These are phyloP conservation scores for Pseudogymnoascus sp. DNA, from an alignment of 2,329 filamentous ascomycete species.

Conservation along the genomic window DNA sequence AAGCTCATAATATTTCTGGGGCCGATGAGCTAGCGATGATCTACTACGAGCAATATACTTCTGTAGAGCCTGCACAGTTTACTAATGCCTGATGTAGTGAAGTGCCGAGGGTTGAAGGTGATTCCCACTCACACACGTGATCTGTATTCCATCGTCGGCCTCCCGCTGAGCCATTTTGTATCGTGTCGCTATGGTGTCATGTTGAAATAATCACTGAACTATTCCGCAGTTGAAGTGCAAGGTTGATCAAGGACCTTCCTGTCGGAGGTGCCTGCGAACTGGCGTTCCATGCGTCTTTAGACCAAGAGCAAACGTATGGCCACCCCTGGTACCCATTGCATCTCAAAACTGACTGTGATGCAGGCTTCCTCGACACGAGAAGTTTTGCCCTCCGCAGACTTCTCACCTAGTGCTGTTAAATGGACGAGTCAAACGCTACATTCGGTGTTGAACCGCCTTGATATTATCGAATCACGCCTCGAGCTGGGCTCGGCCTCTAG, in stretches of 20 bases:
- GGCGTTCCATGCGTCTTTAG: constrained; percentile 35
- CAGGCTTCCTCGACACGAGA: constrained; percentile 15
- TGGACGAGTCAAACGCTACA: constrained; percentile 17
- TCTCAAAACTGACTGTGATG: constrained; percentile 15
- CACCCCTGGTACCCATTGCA: constrained; percentile 14
- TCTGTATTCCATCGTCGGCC: background rate
- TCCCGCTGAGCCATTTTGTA: background rate
- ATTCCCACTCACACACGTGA: background rate
- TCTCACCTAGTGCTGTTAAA: constrained; percentile 11
- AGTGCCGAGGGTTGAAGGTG: constrained; percentile 16
- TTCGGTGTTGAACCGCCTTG: constrained; percentile 18
- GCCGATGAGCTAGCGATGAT: background rate
- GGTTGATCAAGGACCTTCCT: constrained; percentile 29
- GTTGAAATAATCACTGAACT: background rate
- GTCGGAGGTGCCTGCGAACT: constrained; percentile 29
- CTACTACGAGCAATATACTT: background rate
- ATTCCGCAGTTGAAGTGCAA: constrained; percentile 31
- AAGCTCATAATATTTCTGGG: background rate
- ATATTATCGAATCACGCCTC: constrained; percentile 19
- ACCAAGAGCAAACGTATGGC: constrained; percentile 33
- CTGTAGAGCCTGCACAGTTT: background rate
- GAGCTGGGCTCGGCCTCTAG: constrained; percentile 14
- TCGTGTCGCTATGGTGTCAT: background rate
- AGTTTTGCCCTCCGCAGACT: constrained; percentile 15
- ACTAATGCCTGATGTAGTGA: constrained; percentile 11